Evolutionary conservation across 768 basidiomycete species (phyloP).

Genomic region (Naganishia randhawae): DNA sequence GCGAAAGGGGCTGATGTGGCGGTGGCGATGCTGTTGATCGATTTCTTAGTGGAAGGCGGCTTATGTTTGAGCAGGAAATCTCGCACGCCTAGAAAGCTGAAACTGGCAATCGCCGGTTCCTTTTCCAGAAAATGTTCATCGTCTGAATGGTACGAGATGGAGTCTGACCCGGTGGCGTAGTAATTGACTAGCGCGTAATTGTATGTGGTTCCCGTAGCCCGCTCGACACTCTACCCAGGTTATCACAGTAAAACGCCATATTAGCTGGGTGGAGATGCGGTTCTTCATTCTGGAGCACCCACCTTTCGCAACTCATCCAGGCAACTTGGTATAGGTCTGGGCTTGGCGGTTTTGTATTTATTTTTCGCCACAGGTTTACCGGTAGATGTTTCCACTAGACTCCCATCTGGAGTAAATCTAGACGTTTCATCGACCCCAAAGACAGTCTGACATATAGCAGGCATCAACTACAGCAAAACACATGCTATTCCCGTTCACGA

Average conservation of each 20-base stretch:
- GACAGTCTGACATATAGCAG: constrained; percentile 35
- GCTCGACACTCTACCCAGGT: constrained; percentile 35
- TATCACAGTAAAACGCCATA: no score
- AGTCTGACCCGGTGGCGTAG: constrained; percentile 46
- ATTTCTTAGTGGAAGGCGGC: constrained; percentile 35
- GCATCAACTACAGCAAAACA: no score
- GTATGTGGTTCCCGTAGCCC: constrained; percentile 45
- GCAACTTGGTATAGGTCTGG: constrained; percentile 45
- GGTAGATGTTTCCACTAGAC: neutral
- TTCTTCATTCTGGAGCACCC: constrained; percentile 7
- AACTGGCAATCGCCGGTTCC: constrained; percentile 48
- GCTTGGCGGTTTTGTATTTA: constrained; percentile 42
- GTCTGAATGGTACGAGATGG: constrained; percentile 49
- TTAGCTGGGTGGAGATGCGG: neutral
- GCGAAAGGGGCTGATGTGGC: neutral
- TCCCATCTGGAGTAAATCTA: constrained; percentile 12
- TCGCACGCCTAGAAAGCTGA: constrained; percentile 44
- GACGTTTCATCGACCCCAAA: constrained; percentile 46
- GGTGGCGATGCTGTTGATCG: constrained; percentile 15
- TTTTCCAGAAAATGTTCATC: constrained; percentile 47
- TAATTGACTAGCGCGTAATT: constrained; percentile 50
- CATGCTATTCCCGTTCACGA: no score
- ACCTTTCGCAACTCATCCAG: constrained; percentile 41
- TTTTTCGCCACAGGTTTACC: constrained; percentile 31
- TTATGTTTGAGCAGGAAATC: constrained; percentile 49